Evolutionary conservation across 1,139 yeast species (phyloP).

Genomic region (Sugiyamaella pinicola): DNA sequence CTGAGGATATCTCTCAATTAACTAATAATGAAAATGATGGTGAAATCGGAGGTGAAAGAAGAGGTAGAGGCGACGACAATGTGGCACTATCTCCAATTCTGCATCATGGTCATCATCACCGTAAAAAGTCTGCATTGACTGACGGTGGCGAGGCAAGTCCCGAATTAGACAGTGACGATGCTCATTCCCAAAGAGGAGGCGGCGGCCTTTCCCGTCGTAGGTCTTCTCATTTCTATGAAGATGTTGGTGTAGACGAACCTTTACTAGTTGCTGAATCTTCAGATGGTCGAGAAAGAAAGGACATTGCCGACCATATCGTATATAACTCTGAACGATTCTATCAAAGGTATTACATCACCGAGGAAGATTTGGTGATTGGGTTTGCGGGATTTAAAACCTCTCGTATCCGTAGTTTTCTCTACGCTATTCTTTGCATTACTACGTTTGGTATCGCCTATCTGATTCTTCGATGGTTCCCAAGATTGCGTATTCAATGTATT

Average conservation of each 20-base stretch:
- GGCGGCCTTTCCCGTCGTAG: slow-evolving; percentile 24
- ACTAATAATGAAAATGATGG: slow-evolving; percentile 37
- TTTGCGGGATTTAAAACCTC: slow-evolving; percentile 83
- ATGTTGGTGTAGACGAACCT: slow-evolving; percentile 24
- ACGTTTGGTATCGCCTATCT: slow-evolving; percentile 76
- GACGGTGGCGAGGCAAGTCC: not conserved
- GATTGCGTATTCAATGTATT: slow-evolving; percentile 64
- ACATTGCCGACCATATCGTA: slow-evolving; percentile 8
- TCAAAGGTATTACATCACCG: slow-evolving; percentile 90
- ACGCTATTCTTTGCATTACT: slow-evolving; percentile 55
- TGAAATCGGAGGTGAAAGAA: slow-evolving; percentile 4
- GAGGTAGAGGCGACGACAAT: slow-evolving; percentile 12
- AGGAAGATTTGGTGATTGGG: slow-evolving; percentile 91
- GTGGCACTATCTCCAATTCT: slow-evolving; percentile 23
- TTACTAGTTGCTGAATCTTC: slow-evolving; percentile 20
- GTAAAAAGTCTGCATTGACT: slow-evolving; percentile 7
- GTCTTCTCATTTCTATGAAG: slow-evolving; percentile 27
- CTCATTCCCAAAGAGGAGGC: slow-evolving; percentile 16
- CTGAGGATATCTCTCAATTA: slow-evolving; percentile 31
- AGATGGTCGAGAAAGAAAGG: slow-evolving; percentile 16
- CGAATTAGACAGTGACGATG: not conserved
- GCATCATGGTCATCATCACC: slow-evolving; percentile 14
- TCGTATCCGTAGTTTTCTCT: slow-evolving; percentile 49
- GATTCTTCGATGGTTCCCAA: slow-evolving; percentile 82
- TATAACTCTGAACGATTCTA: slow-evolving; percentile 28